Percentiles rank a stretch among this genome's conserved stretches.
These are phyloP conservation scores for Boletus subparvulus DNA, from an alignment of 768 basidiomycete species.

Conservation along the genomic window DNA sequence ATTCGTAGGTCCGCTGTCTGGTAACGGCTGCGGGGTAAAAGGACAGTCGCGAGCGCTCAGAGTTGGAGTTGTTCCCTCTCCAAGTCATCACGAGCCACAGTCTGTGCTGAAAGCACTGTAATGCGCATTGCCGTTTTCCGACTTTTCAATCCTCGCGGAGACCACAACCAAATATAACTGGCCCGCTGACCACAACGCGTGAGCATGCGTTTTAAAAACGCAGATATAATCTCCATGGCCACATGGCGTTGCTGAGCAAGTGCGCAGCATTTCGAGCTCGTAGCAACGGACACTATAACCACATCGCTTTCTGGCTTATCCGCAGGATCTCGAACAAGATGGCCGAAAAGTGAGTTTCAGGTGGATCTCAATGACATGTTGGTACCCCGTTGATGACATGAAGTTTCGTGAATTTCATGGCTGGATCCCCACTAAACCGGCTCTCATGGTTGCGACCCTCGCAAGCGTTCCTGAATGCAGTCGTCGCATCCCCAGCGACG, in stretches of 20 bases:
- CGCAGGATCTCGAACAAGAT: slow-evolving; percentile 23
- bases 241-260: slow-evolving; percentile 15
- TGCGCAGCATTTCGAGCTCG: neutral
- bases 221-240: neutral
- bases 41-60: neutral
- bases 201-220: neutral
- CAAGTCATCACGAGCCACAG: neutral
- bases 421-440: slow-evolving; percentile 74
- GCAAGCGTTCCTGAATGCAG: slow-evolving; percentile 70
- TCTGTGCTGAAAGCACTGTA: neutral
- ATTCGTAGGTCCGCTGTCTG: slow-evolving; percentile 1
- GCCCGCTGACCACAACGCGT: neutral
- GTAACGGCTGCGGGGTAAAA: slow-evolving; percentile 15
- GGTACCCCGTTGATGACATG: neutral
- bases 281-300: neutral
- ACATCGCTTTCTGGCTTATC: neutral
- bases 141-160: neutral
- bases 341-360: slow-evolving; percentile 31
- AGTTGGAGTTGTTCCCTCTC: neutral
- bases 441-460: slow-evolving; percentile 80
- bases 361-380: neutral
- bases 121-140: neutral
- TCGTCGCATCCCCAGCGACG: slow-evolving; percentile 57
- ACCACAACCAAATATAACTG: slow-evolving; percentile 14
- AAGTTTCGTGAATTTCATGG: slow-evolving; percentile 51